phyloP scores from a whole-genome alignment of 495 filamentous ascomycete species.

The Podospora tetraspora region DNA sequence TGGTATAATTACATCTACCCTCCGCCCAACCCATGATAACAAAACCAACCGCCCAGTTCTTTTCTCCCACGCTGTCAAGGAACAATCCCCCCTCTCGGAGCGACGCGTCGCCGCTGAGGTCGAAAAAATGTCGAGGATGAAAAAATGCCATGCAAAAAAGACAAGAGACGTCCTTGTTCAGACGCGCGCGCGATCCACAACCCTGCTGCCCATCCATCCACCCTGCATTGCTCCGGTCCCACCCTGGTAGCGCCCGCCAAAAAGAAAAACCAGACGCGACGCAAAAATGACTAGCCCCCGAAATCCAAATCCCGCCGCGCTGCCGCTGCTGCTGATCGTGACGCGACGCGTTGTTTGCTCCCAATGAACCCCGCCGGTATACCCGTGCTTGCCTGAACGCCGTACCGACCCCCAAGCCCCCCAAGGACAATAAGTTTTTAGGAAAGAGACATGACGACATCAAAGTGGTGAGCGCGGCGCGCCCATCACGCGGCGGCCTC shows the following conservation, averaged over 20 bases:
- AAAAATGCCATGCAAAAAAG: constrained; percentile 11
- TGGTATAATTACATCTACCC: constrained; percentile 26
- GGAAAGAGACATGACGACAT: constrained; percentile 23
- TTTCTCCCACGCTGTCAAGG: not conserved
- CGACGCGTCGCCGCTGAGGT: not conserved
- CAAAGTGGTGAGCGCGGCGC: constrained; percentile 9
- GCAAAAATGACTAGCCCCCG: not conserved
- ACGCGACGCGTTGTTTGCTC: not conserved
- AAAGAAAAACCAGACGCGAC: not conserved
- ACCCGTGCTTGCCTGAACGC: not conserved
- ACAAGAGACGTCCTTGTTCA: constrained; percentile 5
- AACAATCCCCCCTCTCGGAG: not conserved
- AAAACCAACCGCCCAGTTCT: constrained; percentile 6
- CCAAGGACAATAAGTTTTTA: not conserved
- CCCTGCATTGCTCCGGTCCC: not conserved
- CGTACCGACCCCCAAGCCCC: not conserved
- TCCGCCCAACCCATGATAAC: not conserved
- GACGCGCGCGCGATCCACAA: not conserved
- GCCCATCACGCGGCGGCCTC: constrained; percentile 23
- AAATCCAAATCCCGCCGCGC: constrained; percentile 1
- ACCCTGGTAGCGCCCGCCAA: not conserved
- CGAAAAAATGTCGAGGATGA: constrained; percentile 1
- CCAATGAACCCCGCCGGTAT: not conserved
- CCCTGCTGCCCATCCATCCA: not conserved
- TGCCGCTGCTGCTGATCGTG: not conserved